Evolutionary conservation across 106 monocot genomes (phyloP).

Genomic region (Xerophyta viscosa): DNA sequence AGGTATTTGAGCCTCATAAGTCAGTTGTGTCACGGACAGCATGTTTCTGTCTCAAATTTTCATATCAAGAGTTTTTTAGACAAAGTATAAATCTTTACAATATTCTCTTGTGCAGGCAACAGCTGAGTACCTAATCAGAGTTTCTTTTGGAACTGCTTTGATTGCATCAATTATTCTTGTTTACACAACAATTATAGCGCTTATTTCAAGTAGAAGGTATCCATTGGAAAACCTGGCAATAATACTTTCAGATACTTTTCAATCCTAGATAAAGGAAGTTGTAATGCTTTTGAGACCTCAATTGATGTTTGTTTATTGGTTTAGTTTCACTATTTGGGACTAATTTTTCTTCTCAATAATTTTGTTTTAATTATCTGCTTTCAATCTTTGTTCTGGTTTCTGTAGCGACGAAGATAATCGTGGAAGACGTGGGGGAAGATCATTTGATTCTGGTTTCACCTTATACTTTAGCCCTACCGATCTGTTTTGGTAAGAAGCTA

Average conservation of each 20-base stretch:
- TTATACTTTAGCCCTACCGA: conserved; percentile 67
- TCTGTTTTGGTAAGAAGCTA: conserved; percentile 99
- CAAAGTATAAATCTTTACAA: not conserved
- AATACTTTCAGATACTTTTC: too few relatives aligned
- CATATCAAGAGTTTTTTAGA: too few relatives aligned
- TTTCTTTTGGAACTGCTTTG: conserved; percentile 90
- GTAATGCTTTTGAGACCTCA: too few relatives aligned
- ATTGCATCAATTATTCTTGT: conserved; percentile 92
- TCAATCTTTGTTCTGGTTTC: too few relatives aligned
- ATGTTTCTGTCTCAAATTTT: too few relatives aligned
- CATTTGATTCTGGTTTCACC: conserved; percentile 61
- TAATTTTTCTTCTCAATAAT: too few relatives aligned
- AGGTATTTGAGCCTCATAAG: too few relatives aligned
- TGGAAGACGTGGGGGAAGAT: conserved; percentile 79
- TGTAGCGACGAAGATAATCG: conserved; percentile 88
- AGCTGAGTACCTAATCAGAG: conserved; percentile 79
- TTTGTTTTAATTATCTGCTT: too few relatives aligned
- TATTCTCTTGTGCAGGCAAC: conserved; percentile 37
- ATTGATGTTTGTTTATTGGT: too few relatives aligned
- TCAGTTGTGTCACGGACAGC: too few relatives aligned
- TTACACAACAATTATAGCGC: conserved; percentile 87
- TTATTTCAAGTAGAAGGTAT: conserved; percentile 90
- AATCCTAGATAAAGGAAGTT: too few relatives aligned
- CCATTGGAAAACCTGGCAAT: not conserved
- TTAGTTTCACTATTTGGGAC: too few relatives aligned